Evolutionary conservation across 2,329 filamentous ascomycete species (phyloP).

Genomic region (Colletotrichum scovillei): DNA sequence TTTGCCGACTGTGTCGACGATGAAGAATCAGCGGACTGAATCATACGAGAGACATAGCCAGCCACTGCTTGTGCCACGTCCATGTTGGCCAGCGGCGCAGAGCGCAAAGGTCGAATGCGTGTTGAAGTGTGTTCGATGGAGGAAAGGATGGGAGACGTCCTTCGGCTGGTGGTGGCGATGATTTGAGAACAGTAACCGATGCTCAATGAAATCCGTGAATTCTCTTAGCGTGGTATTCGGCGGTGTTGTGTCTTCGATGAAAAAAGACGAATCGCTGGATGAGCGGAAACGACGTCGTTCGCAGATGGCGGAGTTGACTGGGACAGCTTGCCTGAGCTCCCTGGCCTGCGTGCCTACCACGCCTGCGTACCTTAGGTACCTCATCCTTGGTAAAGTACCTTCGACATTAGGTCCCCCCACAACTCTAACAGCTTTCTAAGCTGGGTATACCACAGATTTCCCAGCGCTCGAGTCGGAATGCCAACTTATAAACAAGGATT

Average conservation of each 20-base stretch:
- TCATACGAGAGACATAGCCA: slow-evolving; percentile 96
- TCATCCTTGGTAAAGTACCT: neutral
- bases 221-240: neutral
- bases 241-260: neutral
- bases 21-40: slow-evolving; percentile 81
- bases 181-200: no score
- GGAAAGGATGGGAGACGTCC: neutral
- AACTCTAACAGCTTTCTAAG: neutral
- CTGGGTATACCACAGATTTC: neutral
- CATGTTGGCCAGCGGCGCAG: slow-evolving; percentile 67
- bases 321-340: slow-evolving; percentile 11
- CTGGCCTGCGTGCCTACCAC: neutral
- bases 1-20: slow-evolving; percentile 79
- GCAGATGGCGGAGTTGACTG: neutral
- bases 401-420: neutral
- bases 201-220: neutral
- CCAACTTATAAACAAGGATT: neutral
- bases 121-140: neutral
- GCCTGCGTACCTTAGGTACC: neutral
- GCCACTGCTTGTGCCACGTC: slow-evolving; percentile 93
- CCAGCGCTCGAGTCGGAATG: neutral
- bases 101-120: neutral
- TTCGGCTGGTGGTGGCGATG: neutral
- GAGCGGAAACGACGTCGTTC: neutral
- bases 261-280: neutral